phyloP scores from a whole-genome alignment of 2,329 filamentous ascomycete genomes.

The Pyrenochaeta sp. region DNA sequence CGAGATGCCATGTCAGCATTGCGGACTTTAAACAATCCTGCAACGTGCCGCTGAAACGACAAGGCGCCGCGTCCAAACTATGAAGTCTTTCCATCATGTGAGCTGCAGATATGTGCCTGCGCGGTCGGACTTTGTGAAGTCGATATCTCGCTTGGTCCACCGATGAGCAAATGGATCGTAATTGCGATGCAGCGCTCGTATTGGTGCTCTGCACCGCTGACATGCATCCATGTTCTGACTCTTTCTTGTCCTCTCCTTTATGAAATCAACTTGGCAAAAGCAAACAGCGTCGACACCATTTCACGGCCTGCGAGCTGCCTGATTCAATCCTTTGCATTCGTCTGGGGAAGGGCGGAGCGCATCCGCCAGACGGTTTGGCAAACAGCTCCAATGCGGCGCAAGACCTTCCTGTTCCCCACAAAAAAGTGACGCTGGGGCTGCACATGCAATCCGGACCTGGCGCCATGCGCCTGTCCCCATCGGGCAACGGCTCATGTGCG shows the following conservation, averaged over 20 bases:
- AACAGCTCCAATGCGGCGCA: slow-evolving; percentile 29
- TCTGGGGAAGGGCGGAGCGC: slow-evolving; percentile 40
- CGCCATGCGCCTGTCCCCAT: slow-evolving; percentile 29
- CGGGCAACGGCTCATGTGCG: slow-evolving; percentile 24
- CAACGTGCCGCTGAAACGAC: slow-evolving; percentile 5
- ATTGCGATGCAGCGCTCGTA: slow-evolving; percentile 14
- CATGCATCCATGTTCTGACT: slow-evolving; percentile 18
- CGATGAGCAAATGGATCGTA: slow-evolving; percentile 26
- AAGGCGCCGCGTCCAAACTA: slow-evolving; percentile 13
- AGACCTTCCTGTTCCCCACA: slow-evolving; percentile 41
- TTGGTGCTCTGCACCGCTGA: slow-evolving; percentile 7
- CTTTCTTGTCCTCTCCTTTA: slow-evolving; percentile 6
- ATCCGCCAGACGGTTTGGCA: slow-evolving; percentile 37
- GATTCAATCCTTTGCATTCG: slow-evolving; percentile 25
- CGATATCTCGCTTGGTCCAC: slow-evolving; percentile 16
- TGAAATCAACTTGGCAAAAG: slow-evolving; percentile 15
- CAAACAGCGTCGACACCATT: slow-evolving; percentile 28
- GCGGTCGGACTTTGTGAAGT: slow-evolving; percentile 2
- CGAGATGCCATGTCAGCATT: slow-evolving; percentile 26
- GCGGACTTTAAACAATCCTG: slow-evolving; percentile 14
- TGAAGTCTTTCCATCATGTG: slow-evolving; percentile 8
- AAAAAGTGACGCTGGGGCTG: slow-evolving; percentile 46
- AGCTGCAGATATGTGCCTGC: slow-evolving; percentile 12
- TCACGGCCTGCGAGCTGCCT: slow-evolving; percentile 27
- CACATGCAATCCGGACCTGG: slow-evolving; percentile 29